Evolutionary conservation across 139 green algal genomes (phyloP), one percentile per base, ranked within the genome.

Genomic region (Helicosporidium sp.): DNA sequence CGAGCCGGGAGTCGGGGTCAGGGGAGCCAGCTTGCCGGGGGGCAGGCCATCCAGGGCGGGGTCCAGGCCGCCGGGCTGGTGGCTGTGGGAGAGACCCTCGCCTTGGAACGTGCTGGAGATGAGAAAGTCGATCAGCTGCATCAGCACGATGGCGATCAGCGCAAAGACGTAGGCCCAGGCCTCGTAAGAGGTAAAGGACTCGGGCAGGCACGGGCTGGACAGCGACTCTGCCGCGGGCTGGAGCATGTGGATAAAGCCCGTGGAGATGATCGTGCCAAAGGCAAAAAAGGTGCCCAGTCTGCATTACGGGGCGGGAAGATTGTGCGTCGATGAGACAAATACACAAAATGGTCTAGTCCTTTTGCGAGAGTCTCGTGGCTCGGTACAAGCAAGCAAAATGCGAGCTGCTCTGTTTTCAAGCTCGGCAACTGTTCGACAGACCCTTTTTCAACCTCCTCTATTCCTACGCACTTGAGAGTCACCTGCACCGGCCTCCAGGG

Each of bases 191-290:
- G 24, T 29, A 56, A 57, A 68, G 7, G 36, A 51, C 19, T 50
- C 46, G 19, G 60, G 33, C 26, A 76, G 41, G 55, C 60, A 70
- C 17, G 58, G 46, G 20, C 42, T 52, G 13, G 7, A 26, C 3
- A 75, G 48, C 2, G 64, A 37, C 7, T 35, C 23, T 0, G 40
- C 19, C 0, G 60, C 58, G 29, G 68, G 62, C 8, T 55, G 51
- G 23, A 77, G 33, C 24, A 79, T 62, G 33, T 82, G 73, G 26
- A 81, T 54, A 5, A 73, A 55, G 3, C 58, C 61, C 39, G 65
- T 73, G n/a, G 60, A 49, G 20, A 73, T 27, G 24, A 74, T 48
- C 12, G 48, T 45, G 23, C 58, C 58, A 28, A 42, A 55, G 22
- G 31, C 31, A 37, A 37, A 37, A 13, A 37, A 37, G 31, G 31